A percentile compares a stretch with the other conserved stretches of the same genome.
Conservation (phyloP, 306 rosid genomes). For the Begonia peltatifolia region DNA sequence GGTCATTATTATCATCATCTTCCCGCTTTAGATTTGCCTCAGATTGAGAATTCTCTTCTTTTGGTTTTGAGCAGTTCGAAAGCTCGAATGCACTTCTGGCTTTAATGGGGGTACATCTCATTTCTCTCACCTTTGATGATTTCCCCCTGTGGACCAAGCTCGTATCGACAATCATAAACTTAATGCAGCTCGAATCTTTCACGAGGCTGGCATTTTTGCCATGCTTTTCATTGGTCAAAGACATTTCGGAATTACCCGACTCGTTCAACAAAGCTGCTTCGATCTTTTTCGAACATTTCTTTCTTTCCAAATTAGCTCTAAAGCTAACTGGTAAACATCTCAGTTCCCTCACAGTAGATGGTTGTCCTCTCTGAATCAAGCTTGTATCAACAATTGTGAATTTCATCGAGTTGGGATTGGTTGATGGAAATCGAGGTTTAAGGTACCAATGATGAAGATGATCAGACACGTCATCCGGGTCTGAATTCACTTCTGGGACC, state of each 20-base stretch:
- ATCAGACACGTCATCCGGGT: constrained; percentile 25
- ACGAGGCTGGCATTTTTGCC: constrained; percentile 13
- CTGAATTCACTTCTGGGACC: constrained; percentile 28
- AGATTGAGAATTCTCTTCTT: constrained; percentile 10
- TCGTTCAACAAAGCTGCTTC: constrained; percentile 15
- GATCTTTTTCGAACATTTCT: constrained; percentile 9
- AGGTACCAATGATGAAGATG: constrained; percentile 46
- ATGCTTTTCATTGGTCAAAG: constrained; percentile 15
- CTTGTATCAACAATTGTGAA: constrained; percentile 43
- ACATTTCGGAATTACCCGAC: constrained; percentile 16
- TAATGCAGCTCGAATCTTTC: constrained; percentile 16
- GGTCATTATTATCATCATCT: constrained; percentile 16
- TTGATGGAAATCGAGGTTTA: constrained; percentile 35
- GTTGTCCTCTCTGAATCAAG: constrained; percentile 30
- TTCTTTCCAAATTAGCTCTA: constrained; percentile 5
- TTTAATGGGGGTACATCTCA: constrained; percentile 27
- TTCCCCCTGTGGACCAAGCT: constrained; percentile 34
- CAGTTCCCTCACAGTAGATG: constrained; percentile 30
- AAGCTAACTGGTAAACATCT: constrained; percentile 27
- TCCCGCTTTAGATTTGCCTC: constrained; percentile 5
- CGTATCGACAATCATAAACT: constrained; percentile 43
- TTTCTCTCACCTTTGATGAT: constrained; percentile 26
- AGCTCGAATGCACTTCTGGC: constrained; percentile 21
- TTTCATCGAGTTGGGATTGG: constrained; percentile 22
- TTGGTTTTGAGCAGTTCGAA: constrained; percentile 19